phyloP scores from a whole-genome alignment of 495 filamentous ascomycete genomes.

The Daldinia decipiens region DNA sequence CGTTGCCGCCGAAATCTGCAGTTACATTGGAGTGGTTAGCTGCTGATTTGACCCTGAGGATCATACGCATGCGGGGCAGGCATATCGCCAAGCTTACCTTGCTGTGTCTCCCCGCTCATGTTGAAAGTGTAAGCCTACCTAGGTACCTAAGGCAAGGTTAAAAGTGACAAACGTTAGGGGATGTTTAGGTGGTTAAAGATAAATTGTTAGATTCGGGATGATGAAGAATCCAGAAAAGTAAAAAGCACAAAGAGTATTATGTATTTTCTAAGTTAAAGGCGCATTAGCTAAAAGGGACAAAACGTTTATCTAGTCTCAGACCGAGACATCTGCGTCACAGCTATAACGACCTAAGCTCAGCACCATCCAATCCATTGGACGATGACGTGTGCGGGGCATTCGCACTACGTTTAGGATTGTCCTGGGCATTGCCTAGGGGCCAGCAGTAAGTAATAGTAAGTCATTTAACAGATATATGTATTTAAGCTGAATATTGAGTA shows the following conservation, averaged over 20 bases:
- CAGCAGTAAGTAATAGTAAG: not conserved
- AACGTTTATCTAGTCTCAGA: slow-evolving; percentile 30
- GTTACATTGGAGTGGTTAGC: slow-evolving; percentile 41
- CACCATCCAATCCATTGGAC: slow-evolving; percentile 27
- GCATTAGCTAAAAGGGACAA: slow-evolving; percentile 10
- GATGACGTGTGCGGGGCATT: slow-evolving; percentile 44
- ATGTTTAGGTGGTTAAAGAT: not conserved
- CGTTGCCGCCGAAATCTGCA: slow-evolving; percentile 41
- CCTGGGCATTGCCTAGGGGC: not conserved
- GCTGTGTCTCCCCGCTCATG: slow-evolving; percentile 39
- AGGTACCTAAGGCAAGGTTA: not conserved
- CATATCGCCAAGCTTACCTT: slow-evolving; percentile 62
- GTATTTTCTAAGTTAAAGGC: not conserved
- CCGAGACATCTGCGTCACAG: slow-evolving; percentile 37
- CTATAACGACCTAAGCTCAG: slow-evolving; percentile 22
- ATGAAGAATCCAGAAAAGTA: not conserved
- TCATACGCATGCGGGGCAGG: slow-evolving; percentile 69
- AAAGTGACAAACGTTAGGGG: not conserved
- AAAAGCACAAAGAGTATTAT: not conserved
- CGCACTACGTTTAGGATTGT: slow-evolving; percentile 7
- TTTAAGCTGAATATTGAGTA: not conserved
- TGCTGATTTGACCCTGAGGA: slow-evolving; percentile 36
- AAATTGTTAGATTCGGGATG: not conserved
- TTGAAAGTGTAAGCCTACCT: not conserved
- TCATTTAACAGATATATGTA: not conserved